phyloP scores from a whole-genome alignment of 1,139 yeast species.

The Taphrina pruni region DNA sequence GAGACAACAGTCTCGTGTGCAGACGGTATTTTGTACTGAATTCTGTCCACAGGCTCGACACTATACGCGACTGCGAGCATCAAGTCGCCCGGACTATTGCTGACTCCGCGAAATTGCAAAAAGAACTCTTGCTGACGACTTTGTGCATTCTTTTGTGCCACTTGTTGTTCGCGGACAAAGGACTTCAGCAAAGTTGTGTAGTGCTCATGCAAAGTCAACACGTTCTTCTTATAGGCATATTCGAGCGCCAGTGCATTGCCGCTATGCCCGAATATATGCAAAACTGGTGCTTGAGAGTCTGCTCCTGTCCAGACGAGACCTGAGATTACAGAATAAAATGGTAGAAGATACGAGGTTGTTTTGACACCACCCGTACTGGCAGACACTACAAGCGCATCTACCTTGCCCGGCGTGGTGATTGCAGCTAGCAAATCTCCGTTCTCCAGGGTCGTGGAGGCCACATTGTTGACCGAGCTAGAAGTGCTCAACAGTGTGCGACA shows the following conservation, averaged over 20 bases:
- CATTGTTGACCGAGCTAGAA: not conserved
- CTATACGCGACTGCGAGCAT: constrained; percentile 1
- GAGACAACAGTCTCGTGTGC: not conserved
- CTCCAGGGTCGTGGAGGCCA: not conserved
- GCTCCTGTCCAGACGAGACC: constrained; percentile 6
- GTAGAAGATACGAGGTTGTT: not conserved
- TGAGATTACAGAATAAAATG: not conserved
- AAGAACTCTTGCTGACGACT: not conserved
- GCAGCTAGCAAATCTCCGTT: constrained; percentile 1
- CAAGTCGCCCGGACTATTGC: not conserved
- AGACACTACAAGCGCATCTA: not conserved
- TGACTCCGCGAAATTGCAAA: constrained; percentile 14
- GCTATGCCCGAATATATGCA: not conserved
- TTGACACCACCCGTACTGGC: not conserved
- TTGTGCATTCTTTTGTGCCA: not conserved
- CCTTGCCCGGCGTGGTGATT: constrained; percentile 3
- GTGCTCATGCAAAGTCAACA: not conserved
- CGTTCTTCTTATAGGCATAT: not conserved
- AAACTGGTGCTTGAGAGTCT: not conserved
- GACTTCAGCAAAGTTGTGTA: not conserved
- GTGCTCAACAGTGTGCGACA: not conserved
- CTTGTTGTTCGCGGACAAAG: not conserved
- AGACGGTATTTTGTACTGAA: constrained; percentile 18
- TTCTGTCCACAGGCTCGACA: constrained; percentile 15
- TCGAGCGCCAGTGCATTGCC: not conserved